Percentiles rank a stretch among this genome's conserved stretches.
These are phyloP conservation scores for Sphaceloma murrayae DNA, from an alignment of 2,329 filamentous ascomycete genomes.

Conservation along the genomic window DNA sequence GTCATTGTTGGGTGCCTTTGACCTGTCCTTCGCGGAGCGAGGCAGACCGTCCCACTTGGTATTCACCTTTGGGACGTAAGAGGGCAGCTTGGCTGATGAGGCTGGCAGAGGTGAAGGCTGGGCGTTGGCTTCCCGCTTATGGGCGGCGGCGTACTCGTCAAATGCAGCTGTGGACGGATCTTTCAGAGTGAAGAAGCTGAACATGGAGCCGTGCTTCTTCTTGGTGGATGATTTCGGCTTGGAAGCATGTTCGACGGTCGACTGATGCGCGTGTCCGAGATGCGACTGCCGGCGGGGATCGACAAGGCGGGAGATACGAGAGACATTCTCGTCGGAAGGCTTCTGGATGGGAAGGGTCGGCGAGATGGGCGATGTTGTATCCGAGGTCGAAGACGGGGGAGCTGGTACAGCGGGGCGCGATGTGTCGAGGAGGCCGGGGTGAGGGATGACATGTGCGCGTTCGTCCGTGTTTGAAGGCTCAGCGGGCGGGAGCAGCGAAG, in stretches of 20 bases:
- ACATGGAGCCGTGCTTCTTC: conserved; percentile 16
- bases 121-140: neutral
- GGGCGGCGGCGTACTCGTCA: neutral
- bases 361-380: conserved; percentile 7
- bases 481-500: too few relatives aligned
- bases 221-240: neutral
- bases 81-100: neutral
- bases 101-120: neutral
- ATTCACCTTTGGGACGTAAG: conserved; percentile 6
- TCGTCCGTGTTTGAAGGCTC: too few relatives aligned
- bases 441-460: too few relatives aligned
- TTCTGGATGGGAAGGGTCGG: conserved; percentile 6
- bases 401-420: too few relatives aligned
- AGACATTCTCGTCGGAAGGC: conserved; percentile 6
- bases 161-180: conserved; percentile 5
- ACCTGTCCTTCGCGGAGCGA: conserved; percentile 4
- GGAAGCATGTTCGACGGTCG: neutral
- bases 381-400: neutral
- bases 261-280: conserved; percentile 1
- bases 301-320: neutral
- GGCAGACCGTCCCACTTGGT: conserved; percentile 15
- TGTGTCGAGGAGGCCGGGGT: too few relatives aligned
- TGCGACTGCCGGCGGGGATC: conserved; percentile 1
- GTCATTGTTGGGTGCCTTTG: neutral
- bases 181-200: conserved; percentile 13